Evolutionary conservation across 768 basidiomycete genomes (phyloP), one percentile per base, ranked within the genome.

Genomic region (Suillus variegatus): DNA sequence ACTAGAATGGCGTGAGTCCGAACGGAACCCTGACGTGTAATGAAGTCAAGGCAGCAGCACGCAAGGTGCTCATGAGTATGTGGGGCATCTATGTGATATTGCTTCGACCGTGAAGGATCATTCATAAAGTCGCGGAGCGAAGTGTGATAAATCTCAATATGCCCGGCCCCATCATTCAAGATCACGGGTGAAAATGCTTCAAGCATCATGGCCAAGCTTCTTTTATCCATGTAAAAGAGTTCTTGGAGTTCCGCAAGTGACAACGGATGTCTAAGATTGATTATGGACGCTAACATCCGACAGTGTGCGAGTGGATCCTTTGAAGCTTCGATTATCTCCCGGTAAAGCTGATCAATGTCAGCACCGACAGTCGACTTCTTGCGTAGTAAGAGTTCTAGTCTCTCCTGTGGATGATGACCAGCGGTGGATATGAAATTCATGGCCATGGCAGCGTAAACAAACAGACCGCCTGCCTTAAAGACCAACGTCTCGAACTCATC

Each of bases 401-500:
- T 56, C 20, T 36, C 20, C 35, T 35, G 54, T 18, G 54, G 54
- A 13, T 36, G 18, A 6, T 55, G 20, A 12, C 54, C 54, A 55
- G 35, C 28, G 36, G 66, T 60, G 13, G 61, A 56, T 14, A 72
- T 63, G 13, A 68, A 72, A 64, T 63, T 68, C 35, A 70, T 25
- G 22, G 68, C 64, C 18, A 67, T 72, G 9, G 67, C 60, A 3
- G 71, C 65, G n/a, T 70, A 72, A 2, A 72, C 52, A 35, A 70
- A 72, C 1, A 64, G 60, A 6, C 67, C 69, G 12, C 28, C 62
- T 2, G 71, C 68, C 13, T 63, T 66, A 1, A 60, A 58, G 2
- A 66, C 64, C 25, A 71, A 60, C 0, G 65, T 58, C 10, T 70
- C 66, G 18, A 71, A 41, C 22, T 64, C 69, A 40, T 66, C 62